These are phyloP conservation scores for Plasmodium billcollinsi DNA, from an alignment of 169 alveolate species.

Conservation along the genomic window DNA sequence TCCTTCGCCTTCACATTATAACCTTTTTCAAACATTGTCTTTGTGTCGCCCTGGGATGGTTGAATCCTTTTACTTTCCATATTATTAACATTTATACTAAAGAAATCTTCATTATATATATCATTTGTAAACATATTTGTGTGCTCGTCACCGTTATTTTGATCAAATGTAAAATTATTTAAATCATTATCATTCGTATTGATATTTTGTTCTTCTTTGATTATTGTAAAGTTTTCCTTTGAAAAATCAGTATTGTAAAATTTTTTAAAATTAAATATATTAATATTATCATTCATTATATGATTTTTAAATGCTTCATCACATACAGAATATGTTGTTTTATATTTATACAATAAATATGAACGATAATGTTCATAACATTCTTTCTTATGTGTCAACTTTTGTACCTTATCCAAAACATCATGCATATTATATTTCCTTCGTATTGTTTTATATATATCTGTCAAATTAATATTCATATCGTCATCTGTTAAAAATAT, in stretches of 20 bases:
- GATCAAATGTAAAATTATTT: background rate
- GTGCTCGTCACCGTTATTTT: background rate
- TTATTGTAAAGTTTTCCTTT: conserved; percentile 15
- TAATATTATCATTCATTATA: conserved; percentile 32
- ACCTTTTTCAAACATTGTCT: too few relatives aligned
- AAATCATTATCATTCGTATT: background rate
- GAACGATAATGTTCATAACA: conserved; percentile 66
- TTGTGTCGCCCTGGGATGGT: too few relatives aligned
- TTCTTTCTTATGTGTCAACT: conserved; percentile 51
- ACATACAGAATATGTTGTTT: conserved; percentile 50
- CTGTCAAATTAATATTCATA: conserved; percentile 11
- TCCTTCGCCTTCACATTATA: too few relatives aligned
- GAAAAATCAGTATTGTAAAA: conserved; percentile 51
- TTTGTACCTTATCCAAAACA: conserved; percentile 48
- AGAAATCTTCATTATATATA: conserved; percentile 26
- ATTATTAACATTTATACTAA: conserved; percentile 13
- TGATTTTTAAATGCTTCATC: conserved; percentile 42
- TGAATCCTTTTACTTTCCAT: background rate
- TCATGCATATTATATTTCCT: conserved; percentile 67
- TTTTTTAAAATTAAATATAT: conserved; percentile 57
- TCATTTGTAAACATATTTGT: conserved; percentile 8
- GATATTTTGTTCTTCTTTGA: background rate
- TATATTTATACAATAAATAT: conserved; percentile 44
- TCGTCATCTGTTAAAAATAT: conserved; percentile 33
- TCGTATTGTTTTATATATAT: conserved; percentile 58